Conservation (phyloP, 2,329 filamentous ascomycete species). For the Pseudogymnoascus sp. region DNA sequence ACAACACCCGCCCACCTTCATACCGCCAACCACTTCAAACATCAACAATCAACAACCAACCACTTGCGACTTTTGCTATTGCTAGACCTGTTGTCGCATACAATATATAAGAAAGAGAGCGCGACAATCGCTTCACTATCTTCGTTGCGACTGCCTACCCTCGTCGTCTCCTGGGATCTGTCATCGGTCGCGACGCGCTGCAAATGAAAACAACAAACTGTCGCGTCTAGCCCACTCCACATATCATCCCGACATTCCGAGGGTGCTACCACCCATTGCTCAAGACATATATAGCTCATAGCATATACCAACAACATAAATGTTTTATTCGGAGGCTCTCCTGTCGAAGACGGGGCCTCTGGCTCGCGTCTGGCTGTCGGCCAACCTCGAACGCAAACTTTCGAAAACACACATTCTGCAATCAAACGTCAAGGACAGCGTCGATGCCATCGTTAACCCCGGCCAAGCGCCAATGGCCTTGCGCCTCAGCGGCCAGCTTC, state of each 20-base stretch:
- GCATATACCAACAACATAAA: conserved; percentile 31
- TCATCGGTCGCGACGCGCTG: conserved; percentile 1
- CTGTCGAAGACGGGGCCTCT: conserved; percentile 94
- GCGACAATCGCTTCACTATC: conserved; percentile 1
- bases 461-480: conserved; percentile 91
- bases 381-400: conserved; percentile 96
- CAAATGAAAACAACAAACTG: conserved; percentile 9
- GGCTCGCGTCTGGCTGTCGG: conserved; percentile 95
- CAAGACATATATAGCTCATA: conserved; percentile 1
- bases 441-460: conserved; percentile 88
- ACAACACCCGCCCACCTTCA: neutral
- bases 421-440: conserved; percentile 89
- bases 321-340: conserved; percentile 97
- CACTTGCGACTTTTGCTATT: neutral
- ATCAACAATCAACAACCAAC: neutral
- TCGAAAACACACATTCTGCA: conserved; percentile 94
- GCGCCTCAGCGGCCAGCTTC: conserved; percentile 83
- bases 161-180: neutral
- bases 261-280: conserved; percentile 7
- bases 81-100: neutral
- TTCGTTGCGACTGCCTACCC: neutral
- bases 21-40: conserved; percentile 1
- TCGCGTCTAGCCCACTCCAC: conserved; percentile 8
- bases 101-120: neutral
- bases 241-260: conserved; percentile 2